These are phyloP conservation scores for Phytophthora colocasiae DNA, from an alignment of 352 stramenopile species.

Conservation along the genomic window DNA sequence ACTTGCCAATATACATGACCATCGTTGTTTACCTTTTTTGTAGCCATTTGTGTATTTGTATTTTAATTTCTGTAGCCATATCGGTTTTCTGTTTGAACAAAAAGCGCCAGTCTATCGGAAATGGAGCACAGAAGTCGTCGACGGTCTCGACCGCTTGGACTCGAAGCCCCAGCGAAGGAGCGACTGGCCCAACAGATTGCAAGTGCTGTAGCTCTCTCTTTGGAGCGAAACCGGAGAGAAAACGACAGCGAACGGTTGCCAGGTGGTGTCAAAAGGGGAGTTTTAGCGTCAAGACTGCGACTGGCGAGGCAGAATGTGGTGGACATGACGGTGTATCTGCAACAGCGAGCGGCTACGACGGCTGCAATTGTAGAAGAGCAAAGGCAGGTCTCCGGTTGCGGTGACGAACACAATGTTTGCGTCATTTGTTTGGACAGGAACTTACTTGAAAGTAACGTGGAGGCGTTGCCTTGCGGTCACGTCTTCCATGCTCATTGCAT, in stretches of 20 bases:
- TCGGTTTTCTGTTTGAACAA: slow-evolving; percentile 15
- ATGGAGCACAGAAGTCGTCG: slow-evolving; percentile 10
- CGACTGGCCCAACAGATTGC: slow-evolving; percentile 34
- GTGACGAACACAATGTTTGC: slow-evolving; percentile 22
- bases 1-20: slow-evolving; percentile 12
- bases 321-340: slow-evolving; percentile 39
- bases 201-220: slow-evolving; percentile 32
- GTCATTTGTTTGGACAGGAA: slow-evolving; percentile 45
- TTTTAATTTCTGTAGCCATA: slow-evolving; percentile 23
- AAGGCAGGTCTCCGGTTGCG: background rate
- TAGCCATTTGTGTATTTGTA: background rate
- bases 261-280: slow-evolving; percentile 8
- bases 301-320: slow-evolving; percentile 35
- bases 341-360: slow-evolving; percentile 1
- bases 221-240: slow-evolving; percentile 21
- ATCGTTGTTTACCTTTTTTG: background rate
- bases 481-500: slow-evolving; percentile 49
- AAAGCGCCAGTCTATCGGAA: background rate
- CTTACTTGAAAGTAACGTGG: slow-evolving; percentile 3
- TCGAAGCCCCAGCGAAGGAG: slow-evolving; percentile 21
- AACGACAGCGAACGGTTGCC: background rate
- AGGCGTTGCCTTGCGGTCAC: slow-evolving; percentile 49
- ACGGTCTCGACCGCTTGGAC: slow-evolving; percentile 22
- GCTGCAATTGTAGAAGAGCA: slow-evolving; percentile 1
- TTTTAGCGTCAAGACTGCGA: slow-evolving; percentile 37